phyloP scores from a whole-genome alignment of 106 monocot species.

The Platanthera guangdongensis region DNA sequence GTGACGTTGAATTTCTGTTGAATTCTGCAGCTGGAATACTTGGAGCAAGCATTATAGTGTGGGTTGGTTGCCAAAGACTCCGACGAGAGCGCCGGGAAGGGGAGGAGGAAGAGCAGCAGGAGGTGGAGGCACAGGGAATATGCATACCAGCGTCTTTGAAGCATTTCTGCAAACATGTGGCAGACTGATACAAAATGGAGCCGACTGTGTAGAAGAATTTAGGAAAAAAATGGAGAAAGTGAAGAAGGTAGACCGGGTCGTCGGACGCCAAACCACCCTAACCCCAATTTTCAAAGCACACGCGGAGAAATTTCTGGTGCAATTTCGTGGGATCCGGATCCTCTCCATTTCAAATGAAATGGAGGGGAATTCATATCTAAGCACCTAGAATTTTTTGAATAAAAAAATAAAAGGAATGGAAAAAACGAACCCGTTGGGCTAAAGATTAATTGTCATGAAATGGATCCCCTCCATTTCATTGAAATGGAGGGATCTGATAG shows the following conservation, averaged over 20 bases:
- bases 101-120: constrained; percentile 1
- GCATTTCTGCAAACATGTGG: constrained; percentile 5
- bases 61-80: neutral
- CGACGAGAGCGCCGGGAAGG: neutral
- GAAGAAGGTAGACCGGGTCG: neutral
- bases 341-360: no score
- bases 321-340: no score
- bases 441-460: no score
- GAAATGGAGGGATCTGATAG: no score
- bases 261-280: neutral
- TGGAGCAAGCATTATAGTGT: neutral
- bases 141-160: neutral
- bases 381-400: no score
- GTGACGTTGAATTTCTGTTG: neutral
- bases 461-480: no score
- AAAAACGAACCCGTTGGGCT: no score
- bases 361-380: no score
- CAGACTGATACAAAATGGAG: neutral
- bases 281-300: neutral
- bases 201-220: neutral
- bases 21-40: neutral
- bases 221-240: neutral
- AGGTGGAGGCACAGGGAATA: neutral
- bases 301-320: neutral
- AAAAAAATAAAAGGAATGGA: no score